Conservation (phyloP, 2,329 filamentous ascomycete species). For the Botrytis fragariae region DNA sequence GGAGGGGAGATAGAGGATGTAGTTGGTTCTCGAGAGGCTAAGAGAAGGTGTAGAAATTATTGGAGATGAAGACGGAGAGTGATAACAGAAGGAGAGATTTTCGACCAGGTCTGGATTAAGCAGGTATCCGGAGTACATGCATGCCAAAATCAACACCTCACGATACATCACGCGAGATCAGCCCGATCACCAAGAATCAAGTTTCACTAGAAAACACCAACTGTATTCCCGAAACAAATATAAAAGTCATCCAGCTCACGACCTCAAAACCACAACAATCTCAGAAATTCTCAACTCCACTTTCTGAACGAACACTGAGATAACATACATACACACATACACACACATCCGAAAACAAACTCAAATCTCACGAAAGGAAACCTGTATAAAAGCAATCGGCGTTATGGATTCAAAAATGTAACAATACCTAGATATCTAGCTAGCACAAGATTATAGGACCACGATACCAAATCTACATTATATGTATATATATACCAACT, state of each 20-base stretch:
- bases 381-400: accelerated
- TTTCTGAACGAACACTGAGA: neutral
- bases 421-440: neutral
- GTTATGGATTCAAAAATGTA: neutral
- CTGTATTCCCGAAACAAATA: neutral
- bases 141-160: no score
- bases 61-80: neutral
- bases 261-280: neutral
- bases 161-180: neutral
- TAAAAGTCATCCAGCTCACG: accelerated
- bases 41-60: neutral
- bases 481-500: neutral
- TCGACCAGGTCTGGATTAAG: neutral
- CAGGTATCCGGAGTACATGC: neutral
- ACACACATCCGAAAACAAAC: neutral
- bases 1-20: neutral
- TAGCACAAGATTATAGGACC: neutral
- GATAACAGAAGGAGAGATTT: neutral
- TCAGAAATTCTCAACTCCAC: neutral
- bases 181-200: neutral
- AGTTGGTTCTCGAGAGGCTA: no score
- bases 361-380: neutral
- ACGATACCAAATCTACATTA: neutral
- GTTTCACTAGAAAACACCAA: neutral
- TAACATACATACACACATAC: no score